phyloP scores from a whole-genome alignment of 108 stramenopile genomes.

The Epipyxis sp. region DNA sequence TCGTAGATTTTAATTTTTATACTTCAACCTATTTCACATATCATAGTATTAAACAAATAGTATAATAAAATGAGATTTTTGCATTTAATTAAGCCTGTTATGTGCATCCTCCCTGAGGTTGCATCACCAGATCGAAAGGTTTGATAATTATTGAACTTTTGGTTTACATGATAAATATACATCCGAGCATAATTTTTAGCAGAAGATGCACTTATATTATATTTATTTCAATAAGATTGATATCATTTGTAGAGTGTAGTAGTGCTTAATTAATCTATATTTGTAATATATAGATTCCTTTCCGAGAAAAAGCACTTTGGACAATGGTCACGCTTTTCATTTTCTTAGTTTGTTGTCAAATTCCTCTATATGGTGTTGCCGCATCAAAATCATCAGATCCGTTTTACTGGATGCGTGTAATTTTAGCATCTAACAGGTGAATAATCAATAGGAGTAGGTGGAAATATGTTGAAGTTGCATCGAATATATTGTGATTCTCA shows the following conservation, averaged over 20 bases:
- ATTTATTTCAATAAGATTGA: too few species aligned
- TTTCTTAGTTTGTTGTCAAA: slow-evolving; percentile 98
- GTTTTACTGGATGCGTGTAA: slow-evolving; percentile 99
- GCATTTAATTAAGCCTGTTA: slow-evolving; percentile 93
- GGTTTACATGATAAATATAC: too few species aligned
- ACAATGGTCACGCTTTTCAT: slow-evolving; percentile 98
- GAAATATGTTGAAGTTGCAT: not conserved
- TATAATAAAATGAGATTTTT: slow-evolving; percentile 83
- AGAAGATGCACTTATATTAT: too few species aligned
- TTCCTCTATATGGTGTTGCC: slow-evolving; percentile 97
- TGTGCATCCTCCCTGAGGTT: slow-evolving; percentile 97
- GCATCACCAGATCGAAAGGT: slow-evolving; percentile 93
- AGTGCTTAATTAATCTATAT: too few species aligned
- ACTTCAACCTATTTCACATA: too few species aligned
- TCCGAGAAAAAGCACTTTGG: slow-evolving; percentile 97
- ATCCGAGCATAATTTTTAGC: too few species aligned
- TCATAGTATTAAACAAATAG: too few species aligned
- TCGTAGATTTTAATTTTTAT: too few species aligned
- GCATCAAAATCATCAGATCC: slow-evolving; percentile 96
- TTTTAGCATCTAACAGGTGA: slow-evolving; percentile 94
- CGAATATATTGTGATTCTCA: not conserved
- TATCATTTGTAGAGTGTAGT: too few species aligned
- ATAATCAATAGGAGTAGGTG: not conserved
- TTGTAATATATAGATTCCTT: slow-evolving; percentile 55
- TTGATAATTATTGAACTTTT: too few species aligned